These are phyloP conservation scores for Mrakia hoshinonis DNA, from an alignment of 768 basidiomycete species.

Conservation along the genomic window DNA sequence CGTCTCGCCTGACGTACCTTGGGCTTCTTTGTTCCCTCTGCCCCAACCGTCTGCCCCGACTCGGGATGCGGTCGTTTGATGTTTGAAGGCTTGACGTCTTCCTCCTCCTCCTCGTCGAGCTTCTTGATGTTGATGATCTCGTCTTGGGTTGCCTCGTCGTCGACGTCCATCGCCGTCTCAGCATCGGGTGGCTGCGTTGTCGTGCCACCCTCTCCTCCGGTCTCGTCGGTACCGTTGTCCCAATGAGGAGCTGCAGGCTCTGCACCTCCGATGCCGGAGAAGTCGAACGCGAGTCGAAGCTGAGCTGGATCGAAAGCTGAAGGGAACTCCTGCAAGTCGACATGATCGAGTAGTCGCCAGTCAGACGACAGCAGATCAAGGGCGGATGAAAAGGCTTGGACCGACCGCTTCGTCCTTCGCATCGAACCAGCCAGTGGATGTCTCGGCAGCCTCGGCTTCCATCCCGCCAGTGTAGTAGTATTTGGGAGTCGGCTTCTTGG, in stretches of 20 bases:
- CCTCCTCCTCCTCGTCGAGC: not conserved
- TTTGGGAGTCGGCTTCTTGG: constrained; percentile 70
- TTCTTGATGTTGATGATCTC: not conserved
- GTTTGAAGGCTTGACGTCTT: not conserved
- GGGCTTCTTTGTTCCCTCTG: not conserved
- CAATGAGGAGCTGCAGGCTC: not conserved
- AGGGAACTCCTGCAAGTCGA: not conserved
- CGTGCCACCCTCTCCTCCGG: not conserved
- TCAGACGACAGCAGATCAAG: not conserved
- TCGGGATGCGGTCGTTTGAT: not conserved
- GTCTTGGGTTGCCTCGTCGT: not conserved
- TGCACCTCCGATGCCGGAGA: not conserved
- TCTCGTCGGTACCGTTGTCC: not conserved
- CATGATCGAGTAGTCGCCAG: not conserved
- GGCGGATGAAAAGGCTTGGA: not conserved
- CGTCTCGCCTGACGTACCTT: not conserved
- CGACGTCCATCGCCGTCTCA: not conserved
- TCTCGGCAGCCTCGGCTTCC: constrained; percentile 66
- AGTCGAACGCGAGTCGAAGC: constrained; percentile 12
- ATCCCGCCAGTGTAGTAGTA: constrained; percentile 72
- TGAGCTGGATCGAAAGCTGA: not conserved
- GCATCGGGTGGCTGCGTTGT: not conserved
- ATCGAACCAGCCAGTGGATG: constrained; percentile 65
- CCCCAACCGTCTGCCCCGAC: not conserved
- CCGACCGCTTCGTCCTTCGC: constrained; percentile 46